A percentile compares a stretch with the other conserved stretches of the same genome.
Conservation (phyloP, 1,139 yeast species). For the Arxiozyma slooffiae region DNA sequence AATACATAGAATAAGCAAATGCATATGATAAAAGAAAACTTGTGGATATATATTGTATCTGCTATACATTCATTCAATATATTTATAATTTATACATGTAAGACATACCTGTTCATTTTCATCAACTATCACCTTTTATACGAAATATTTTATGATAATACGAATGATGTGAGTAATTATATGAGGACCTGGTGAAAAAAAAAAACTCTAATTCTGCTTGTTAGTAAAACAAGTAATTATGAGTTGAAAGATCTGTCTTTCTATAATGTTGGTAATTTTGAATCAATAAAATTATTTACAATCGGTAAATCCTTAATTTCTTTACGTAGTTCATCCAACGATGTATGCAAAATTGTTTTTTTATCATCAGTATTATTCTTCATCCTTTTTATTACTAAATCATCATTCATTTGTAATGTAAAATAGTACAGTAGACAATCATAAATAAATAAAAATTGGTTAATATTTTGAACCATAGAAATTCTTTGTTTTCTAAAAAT, state of each 20-base stretch:
- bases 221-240: too few species aligned
- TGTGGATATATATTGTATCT: not conserved
- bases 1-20: not conserved
- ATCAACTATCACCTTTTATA: not conserved
- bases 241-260: not conserved
- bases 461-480: slow-evolving; percentile 75
- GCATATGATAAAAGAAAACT: too few species aligned
- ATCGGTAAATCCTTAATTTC: slow-evolving; percentile 3
- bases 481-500: slow-evolving; percentile 62
- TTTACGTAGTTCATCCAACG: not conserved
- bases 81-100: too few species aligned
- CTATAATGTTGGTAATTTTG: slow-evolving; percentile 4
- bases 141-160: not conserved
- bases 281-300: slow-evolving; percentile 1
- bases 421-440: slow-evolving; percentile 38
- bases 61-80: not conserved
- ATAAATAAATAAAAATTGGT: slow-evolving; percentile 68
- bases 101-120: not conserved
- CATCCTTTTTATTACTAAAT: not conserved
- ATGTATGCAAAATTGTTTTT: not conserved
- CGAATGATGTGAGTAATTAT: too few species aligned
- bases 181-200: not conserved
- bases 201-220: too few species aligned
- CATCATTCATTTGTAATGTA: slow-evolving; percentile 15
- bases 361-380: not conserved